A percentile compares a stretch with the other conserved stretches of the same genome.
These are phyloP conservation scores for Aegilops sharonensis DNA, from an alignment of 176 grass and related monocot genomes.

Conservation along the genomic window DNA sequence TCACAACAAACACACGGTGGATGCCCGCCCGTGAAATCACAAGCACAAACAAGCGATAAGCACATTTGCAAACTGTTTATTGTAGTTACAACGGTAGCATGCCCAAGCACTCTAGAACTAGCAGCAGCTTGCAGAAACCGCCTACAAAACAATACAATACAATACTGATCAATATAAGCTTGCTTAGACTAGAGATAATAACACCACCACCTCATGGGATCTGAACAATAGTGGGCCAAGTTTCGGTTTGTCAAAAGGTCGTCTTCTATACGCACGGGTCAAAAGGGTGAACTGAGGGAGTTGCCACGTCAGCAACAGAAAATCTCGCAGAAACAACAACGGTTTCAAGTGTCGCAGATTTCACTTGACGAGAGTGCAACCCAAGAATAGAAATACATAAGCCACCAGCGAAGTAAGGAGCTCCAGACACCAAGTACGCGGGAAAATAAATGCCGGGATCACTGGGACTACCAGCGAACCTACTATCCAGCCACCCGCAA, in stretches of 20 bases:
- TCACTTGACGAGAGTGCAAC: conserved; percentile 75
- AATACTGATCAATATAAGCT: neutral
- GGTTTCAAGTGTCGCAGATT: neutral
- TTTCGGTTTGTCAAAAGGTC: neutral
- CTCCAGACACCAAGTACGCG: conserved; percentile 71
- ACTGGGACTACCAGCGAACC: conserved; percentile 65
- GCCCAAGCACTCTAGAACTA: neutral
- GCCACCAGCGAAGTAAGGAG: conserved; percentile 72
- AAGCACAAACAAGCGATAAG: neutral
- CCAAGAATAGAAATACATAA: conserved; percentile 84
- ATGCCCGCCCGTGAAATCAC: no score
- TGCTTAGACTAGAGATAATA: neutral
- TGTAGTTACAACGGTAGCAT: neutral
- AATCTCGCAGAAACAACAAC: neutral
- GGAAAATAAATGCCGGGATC: conserved; percentile 57
- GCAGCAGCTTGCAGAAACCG: neutral
- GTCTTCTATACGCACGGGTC: neutral
- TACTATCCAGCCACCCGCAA: conserved; percentile 68
- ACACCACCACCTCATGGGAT: neutral
- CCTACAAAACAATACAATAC: no score
- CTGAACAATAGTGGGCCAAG: neutral
- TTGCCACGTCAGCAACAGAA: neutral
- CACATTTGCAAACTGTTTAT: neutral
- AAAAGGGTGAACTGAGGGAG: neutral
- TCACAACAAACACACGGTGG: neutral